Evolutionary conservation across 371 early-diverging fungal genomes (phyloP), one percentile per base, ranked within the genome.

Genomic region (Haplosporangium sp.): DNA sequence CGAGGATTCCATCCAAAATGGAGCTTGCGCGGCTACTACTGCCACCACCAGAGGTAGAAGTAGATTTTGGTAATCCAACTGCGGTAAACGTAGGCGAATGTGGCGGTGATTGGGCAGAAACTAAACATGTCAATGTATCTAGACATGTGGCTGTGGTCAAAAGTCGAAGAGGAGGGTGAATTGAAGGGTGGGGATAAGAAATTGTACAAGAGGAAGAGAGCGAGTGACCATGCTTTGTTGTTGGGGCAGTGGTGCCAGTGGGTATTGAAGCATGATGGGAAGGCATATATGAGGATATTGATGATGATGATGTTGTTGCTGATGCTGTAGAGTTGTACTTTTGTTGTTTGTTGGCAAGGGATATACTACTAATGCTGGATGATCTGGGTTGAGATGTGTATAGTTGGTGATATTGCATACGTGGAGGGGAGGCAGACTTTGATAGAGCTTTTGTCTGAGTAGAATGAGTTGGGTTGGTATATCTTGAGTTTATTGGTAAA

Each of bases 71-170:
- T 48, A 77, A 57, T 48, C 50, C 40, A 19, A 74, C 48, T n/a
- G 81, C 47, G 0, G 71, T 38, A 35, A 74, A 71, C 4, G 81
- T 81, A 40, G 81, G 81, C 42, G 81, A 81, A 44, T 81, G 81
- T 9, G 81, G 81, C 9, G 81, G 81, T 10, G 81, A 81, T 63
- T 71, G 71, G 7, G 81, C 81, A 34, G 81, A 81, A 69, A 81
- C 72, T 44, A 81, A 59, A 55, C 65, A 67, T 4, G 81, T 81
- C 35, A 58, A 56, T 38, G 81, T 71, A 55, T 74, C 81, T 15
- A 70, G 63, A 40, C 81, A 81, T 13, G 74, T 74, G 56, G 81
- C 81, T 7, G 81, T 65, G 42, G 81, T 74, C 64, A 81, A 53
- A n/a, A 81, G 65, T 35, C 81, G 64, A 34, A 81, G 65, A 4